Evolutionary conservation across 495 filamentous ascomycete genomes (phyloP), one percentile per base, ranked within the genome.

Genomic region (Podospora anserina): DNA sequence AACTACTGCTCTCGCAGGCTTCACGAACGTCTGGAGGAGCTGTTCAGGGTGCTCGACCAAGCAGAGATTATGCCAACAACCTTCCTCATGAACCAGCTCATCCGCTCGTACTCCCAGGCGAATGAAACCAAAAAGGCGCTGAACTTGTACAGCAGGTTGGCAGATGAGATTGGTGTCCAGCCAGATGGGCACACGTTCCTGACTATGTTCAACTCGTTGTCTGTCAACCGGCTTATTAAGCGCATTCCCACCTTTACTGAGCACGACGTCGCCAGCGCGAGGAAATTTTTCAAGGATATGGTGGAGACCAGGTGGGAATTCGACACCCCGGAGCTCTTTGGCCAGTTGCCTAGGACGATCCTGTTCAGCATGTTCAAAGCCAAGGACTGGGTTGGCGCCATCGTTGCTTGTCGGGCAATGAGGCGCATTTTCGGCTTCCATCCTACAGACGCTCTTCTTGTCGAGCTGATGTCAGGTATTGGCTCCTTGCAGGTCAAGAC

Each of bases 51-150:
- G 23, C 83, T 92, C 57, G 73, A 78, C 39, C 74, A 84, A 56
- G 84, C 89, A 18, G 85, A 88, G 61, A 86, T 93, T 66, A 79
- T 79, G 23, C 85, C 89, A 6, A 88, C 90, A 67, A 87, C 86
- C 57, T 90, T 88, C 75, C 87, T 92, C 74, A 86, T 93, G 82
- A 94, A 93, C 77, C 88, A 92, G 68, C 77, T 93, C 23, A 84
- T 94, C 28, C 86, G 85, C 63, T 86, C 88, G 77, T 75, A 84
- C 85, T 68, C 84, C 76, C 69, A 87, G 76, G 74, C 83, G 82
- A 77, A 76, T 60, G 78, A 86, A 28, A 80, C 86, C 16, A 73
- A 77, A 23, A 72, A 78, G 28, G 83, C 88, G 0, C 86, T 87
- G 78, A 70, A 77, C n/a, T 84, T 87, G 56, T 92, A 88, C 73